Base-by-base conservation (phyloP, 805 yeast genomes). In the Metschnikowia amazonensis region DNA sequence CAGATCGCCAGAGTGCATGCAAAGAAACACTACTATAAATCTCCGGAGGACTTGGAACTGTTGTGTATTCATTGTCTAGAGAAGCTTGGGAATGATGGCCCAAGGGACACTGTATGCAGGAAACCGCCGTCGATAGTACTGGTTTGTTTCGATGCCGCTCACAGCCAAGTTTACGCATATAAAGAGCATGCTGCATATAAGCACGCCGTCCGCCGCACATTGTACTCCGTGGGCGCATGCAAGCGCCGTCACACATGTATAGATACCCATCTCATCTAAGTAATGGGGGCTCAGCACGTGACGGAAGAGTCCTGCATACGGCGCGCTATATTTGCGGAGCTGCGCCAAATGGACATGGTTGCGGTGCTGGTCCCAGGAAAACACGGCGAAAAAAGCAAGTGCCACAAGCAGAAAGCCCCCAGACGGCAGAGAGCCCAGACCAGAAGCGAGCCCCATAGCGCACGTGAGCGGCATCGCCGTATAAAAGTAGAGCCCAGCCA, bases 271-370 rank as follows among this genome's bases (percentile, higher is more conserved):
- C 57, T 86, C 95, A 59, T 83, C 84, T 16, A 81, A 65, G 54
- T 85, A 86, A 60, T 86, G 95, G 0, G 92, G 84, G 52, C 84
- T 78, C 14, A 80, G 67, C 1, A 76, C 68, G n/a, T 60, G 60
- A 35, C 61, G 60, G 58, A 84, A 84, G 38, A 79, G 51, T 1
- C 82, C 73, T 29, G 64, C 60, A 2, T 56, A 60, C 2, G 95
- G 94, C 21, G 73, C 55, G 1, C 79, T 69, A 59, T 84, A 84
- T 58, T 84, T 84, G 17, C 60, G 63, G 36, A 83, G 59, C 3
- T 53, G 40, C 0, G 86, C 67, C 32, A 84, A 62, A 43, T 76
- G 69, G 5, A 28, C 39, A 56, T 84, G 90, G 57, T 77, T 77
- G 25, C 52, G 56, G 46, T 55, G 63, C 59, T 84, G 92, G 8